Base-by-base conservation (phyloP, 1,284 basidiomycete genomes). In the Apiotrichum gracile region DNA sequence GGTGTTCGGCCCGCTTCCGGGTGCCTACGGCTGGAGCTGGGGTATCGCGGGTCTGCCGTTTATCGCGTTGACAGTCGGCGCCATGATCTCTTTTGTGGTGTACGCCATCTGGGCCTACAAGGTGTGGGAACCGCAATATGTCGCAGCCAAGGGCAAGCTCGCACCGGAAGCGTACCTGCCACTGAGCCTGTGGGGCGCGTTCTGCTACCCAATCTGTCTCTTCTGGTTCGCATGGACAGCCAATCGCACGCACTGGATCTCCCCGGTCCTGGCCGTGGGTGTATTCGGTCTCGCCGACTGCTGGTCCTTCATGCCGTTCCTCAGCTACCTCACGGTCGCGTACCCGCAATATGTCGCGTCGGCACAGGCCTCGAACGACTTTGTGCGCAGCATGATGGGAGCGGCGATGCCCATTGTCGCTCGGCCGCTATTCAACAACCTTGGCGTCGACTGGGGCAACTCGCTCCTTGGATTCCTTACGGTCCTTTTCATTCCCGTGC, bases 261-360 rank as follows among this genome's bases (percentile, higher is more conserved):
- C 67, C 6, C 62, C 61, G 5, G 54, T 70, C 4, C 40, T 74
- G 5, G 73, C 70, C 1, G 51, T 68, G 24, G 55, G 50, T 12
- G 64, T 73, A 34, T 64, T 75, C 39, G 73, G 74, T 24, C 62
- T 66, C 17, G 45, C 33, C 16, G 45, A 52, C 35, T 51, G 43
- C 42, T 48, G 38, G 35, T 33, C n/a, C 19, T 44, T 47, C 29
- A 51, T 64, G 64, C 49, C 62, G 9, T 68, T 67, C 17, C 61
- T 72, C 37, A 69, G 67, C 41, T 84, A 87, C 57, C 75, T 85
- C 52, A 80, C 85, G 35, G 34, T 47, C 12, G 72, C 81, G 0
- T 87, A 85, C 68, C 81, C 84, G 1, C 68, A 84, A 22, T 78
- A 85, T 61, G 80, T 84, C 37, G 66, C 60, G 24, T 68, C 55